Percentiles rank a stretch among this genome's conserved stretches.
Conservation (phyloP, 2,329 filamentous ascomycete species). For the Fusarium sp. region DNA sequence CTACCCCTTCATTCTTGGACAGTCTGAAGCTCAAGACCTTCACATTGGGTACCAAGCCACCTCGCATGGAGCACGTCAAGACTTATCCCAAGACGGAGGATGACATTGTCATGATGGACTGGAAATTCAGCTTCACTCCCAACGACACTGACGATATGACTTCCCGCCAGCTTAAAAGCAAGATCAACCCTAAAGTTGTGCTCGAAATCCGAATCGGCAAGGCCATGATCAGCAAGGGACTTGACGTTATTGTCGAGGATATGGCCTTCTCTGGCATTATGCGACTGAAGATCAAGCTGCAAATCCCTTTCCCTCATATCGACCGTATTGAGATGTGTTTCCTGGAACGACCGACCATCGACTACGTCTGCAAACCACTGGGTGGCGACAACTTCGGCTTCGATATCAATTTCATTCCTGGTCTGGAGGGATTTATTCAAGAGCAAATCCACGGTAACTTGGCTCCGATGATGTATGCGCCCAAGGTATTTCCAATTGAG, state of each 20-base stretch:
- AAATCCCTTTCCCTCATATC: slow-evolving; percentile 94
- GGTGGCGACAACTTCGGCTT: slow-evolving; percentile 96
- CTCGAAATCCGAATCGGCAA: slow-evolving; percentile 95
- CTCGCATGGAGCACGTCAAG: slow-evolving; percentile 96
- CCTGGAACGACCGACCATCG: slow-evolving; percentile 86
- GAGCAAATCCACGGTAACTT: slow-evolving; percentile 96
- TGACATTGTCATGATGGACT: slow-evolving; percentile 97
- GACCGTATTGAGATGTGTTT: slow-evolving; percentile 97
- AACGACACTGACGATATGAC: slow-evolving; percentile 96
- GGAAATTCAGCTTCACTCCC: slow-evolving; percentile 99
- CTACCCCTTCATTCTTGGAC: slow-evolving; percentile 92
- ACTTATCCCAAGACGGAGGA: slow-evolving; percentile 96
- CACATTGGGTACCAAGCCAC: slow-evolving; percentile 92
- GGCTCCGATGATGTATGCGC: slow-evolving; percentile 96
- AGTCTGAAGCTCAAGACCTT: slow-evolving; percentile 94
- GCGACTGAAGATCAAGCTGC: slow-evolving; percentile 97
- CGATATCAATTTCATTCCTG: slow-evolving; percentile 99
- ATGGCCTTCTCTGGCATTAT: slow-evolving; percentile 97
- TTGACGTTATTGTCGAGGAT: slow-evolving; percentile 97
- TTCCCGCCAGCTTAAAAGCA: slow-evolving; percentile 87
- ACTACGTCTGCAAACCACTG: slow-evolving; percentile 97
- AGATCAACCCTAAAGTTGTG: slow-evolving; percentile 96
- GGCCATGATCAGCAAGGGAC: slow-evolving; percentile 94
- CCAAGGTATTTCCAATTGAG: slow-evolving; percentile 98
- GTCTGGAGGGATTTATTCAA: slow-evolving; percentile 90